Conservation (phyloP, 2,329 filamentous ascomycete genomes). For the Orbilia ellipsospora region DNA sequence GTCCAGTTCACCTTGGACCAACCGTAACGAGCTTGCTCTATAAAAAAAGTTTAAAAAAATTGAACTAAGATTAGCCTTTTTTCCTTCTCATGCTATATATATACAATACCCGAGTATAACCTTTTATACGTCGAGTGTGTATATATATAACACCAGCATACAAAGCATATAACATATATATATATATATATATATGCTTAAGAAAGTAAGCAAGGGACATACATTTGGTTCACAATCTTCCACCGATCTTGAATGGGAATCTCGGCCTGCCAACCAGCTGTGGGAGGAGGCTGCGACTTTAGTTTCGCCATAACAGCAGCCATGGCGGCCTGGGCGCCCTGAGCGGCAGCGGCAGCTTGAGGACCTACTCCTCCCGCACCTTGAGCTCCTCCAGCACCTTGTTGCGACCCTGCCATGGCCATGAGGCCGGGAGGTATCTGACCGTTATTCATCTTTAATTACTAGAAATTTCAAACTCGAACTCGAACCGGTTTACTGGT, state of each 20-base stretch:
- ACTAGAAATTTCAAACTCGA: too few species aligned
- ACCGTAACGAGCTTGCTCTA: slow-evolving; percentile 46
- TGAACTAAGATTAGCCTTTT: background rate
- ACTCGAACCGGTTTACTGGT: too few species aligned
- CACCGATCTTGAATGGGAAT: slow-evolving; percentile 28
- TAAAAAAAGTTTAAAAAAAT: background rate
- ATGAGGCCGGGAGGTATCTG: slow-evolving; percentile 41
- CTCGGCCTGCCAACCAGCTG: slow-evolving; percentile 46
- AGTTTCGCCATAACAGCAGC: slow-evolving; percentile 29
- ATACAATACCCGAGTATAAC: too few species aligned
- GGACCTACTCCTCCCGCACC: background rate
- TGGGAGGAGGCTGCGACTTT: slow-evolving; percentile 29
- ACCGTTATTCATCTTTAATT: slow-evolving; percentile 31
- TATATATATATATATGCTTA: background rate
- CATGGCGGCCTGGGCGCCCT: slow-evolving; percentile 24
- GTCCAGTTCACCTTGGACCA: slow-evolving; percentile 42
- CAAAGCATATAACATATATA: too few species aligned
- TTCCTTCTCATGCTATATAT: too few species aligned
- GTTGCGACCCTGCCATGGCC: slow-evolving; percentile 19
- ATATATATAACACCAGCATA: too few species aligned
- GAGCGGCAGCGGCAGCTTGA: slow-evolving; percentile 10
- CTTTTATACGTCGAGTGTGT: too few species aligned
- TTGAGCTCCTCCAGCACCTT: too few species aligned
- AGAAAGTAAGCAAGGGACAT: background rate
- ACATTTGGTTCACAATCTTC: slow-evolving; percentile 50